phyloP scores from a whole-genome alignment of 208 protist genomes.

The Leishmania amazonensis region DNA sequence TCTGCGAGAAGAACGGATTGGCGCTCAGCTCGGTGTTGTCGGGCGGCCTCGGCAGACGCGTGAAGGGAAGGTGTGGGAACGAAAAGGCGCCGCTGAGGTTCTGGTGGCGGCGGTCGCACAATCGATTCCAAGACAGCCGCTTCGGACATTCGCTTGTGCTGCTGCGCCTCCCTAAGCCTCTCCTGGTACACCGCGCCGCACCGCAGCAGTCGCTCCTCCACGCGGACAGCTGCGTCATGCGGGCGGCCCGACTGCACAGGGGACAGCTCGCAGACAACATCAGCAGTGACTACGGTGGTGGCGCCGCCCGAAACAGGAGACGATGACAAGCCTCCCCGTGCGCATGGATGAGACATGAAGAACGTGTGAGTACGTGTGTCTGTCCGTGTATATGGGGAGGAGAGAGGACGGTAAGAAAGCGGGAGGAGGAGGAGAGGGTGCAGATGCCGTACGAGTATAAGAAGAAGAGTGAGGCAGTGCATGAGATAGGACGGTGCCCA shows the following conservation, averaged over 20 bases:
- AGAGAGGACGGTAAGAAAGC: not conserved
- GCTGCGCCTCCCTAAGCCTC: constrained; percentile 13
- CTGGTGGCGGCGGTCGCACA: not conserved
- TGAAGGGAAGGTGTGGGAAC: constrained; percentile 21
- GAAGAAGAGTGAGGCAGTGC: not conserved
- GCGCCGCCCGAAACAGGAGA: no score
- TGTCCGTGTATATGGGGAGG: not conserved
- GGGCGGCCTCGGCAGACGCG: constrained; percentile 16
- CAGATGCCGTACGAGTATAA: not conserved
- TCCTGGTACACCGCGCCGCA: constrained; percentile 38
- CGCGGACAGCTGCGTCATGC: constrained; percentile 9
- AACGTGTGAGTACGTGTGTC: not conserved
- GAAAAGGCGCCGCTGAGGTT: constrained; percentile 11
- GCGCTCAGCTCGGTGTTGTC: constrained; percentile 21
- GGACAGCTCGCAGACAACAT: constrained; percentile 43
- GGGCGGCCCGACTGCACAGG: constrained; percentile 13
- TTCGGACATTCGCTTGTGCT: not conserved
- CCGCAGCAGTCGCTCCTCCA: constrained; percentile 51
- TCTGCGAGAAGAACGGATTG: not conserved
- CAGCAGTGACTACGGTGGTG: not conserved
- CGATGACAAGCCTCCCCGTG: not conserved
- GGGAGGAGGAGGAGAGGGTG: not conserved
- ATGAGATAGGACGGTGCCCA: no score
- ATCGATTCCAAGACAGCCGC: constrained; percentile 4
- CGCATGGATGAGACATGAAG: not conserved